Base-by-base conservation (phyloP, 108 stramenopile species). In the Chaetoceros tenuissimus region DNA sequence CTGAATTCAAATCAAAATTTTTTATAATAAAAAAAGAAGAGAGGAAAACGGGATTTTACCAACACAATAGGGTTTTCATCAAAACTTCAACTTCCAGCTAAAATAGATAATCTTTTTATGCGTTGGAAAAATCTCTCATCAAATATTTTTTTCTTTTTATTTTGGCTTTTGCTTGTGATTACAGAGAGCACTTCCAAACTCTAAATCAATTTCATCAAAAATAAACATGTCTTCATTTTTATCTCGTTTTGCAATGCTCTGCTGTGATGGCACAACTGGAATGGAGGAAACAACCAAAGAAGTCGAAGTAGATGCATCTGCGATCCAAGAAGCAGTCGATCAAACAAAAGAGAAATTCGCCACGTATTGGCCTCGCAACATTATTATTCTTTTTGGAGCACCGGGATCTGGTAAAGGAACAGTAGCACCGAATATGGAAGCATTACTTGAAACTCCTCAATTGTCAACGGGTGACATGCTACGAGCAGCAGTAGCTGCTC, bases 391-490 rank as follows among this genome's bases (percentile, higher is more conserved):
- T 17, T 51, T 51, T 40, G 76, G 76, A 19, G 68, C 72, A 28
- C 76, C 76, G 3, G 73, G 73, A 10, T 82, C 84, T 24, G 86
- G 92, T 52, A 89, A 90, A 64, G 92, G 92, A 57, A 94, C 92
- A 7, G 87, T 89, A 45, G 87, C 81, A 18, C 92, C 92, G 51
- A 87, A 87, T 68, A 89, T 94, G 55, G 87, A 85, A 64, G 75
- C 71, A 29, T 44, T 94, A 47, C 68, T 94, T 43, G 83, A 83
- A 23, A 80, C 87, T 57, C 92, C 92, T 13, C 87, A 89, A 69
- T 78, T 94, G 21, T 94, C 92, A 48, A 94, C 92, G 0, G 99
- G 99, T n/a, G 99, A 99, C 76, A 99, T 99, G 97, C 85, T 99
- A 62, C 91, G 99, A 31, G 97, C 91, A 3, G 99, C 99, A 43